A percentile compares a stretch with the other conserved stretches of the same genome.
phyloP scores from a whole-genome alignment of 2,329 filamentous ascomycete species.

The Pseudomassariella vexata region DNA sequence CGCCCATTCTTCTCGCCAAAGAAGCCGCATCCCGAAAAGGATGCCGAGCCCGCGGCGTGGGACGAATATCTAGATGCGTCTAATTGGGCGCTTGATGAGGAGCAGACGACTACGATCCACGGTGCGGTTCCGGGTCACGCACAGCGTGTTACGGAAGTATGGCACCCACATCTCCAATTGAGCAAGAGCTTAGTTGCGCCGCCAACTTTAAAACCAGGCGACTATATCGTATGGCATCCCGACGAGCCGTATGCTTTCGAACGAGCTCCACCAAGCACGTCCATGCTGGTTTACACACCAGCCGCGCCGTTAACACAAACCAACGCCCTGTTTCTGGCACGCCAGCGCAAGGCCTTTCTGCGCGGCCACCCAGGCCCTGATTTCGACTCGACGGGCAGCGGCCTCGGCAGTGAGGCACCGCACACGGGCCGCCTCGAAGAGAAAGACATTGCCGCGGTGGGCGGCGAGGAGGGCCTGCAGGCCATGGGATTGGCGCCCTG shows the following conservation, averaged over 20 bases:
- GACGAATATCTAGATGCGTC: slow-evolving; percentile 40
- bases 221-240: slow-evolving; percentile 55
- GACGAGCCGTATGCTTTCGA: slow-evolving; percentile 51
- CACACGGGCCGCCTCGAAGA: slow-evolving; percentile 41
- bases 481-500: slow-evolving; percentile 55
- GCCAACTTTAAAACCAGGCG: slow-evolving; percentile 47
- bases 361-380: slow-evolving; percentile 49
- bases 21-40: slow-evolving; percentile 31
- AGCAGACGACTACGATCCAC: slow-evolving; percentile 51
- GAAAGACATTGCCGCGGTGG: slow-evolving; percentile 44
- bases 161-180: slow-evolving; percentile 51
- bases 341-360: slow-evolving; percentile 51
- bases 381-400: slow-evolving; percentile 48
- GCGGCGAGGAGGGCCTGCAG: slow-evolving; percentile 43
- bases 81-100: slow-evolving; percentile 36
- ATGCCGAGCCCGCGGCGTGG: slow-evolving; percentile 30
- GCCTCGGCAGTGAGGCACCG: slow-evolving; percentile 45
- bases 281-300: slow-evolving; percentile 49
- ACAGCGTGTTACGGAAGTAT: slow-evolving; percentile 50
- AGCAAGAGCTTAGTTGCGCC: slow-evolving; percentile 49
- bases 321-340: slow-evolving; percentile 50
- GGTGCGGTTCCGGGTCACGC: slow-evolving; percentile 53
- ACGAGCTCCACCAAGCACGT: slow-evolving; percentile 22
- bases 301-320: slow-evolving; percentile 52
- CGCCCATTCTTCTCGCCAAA: slow-evolving; percentile 48